Conservation (phyloP, 2,329 filamentous ascomycete genomes). For the Fusarium anthophilum region DNA sequence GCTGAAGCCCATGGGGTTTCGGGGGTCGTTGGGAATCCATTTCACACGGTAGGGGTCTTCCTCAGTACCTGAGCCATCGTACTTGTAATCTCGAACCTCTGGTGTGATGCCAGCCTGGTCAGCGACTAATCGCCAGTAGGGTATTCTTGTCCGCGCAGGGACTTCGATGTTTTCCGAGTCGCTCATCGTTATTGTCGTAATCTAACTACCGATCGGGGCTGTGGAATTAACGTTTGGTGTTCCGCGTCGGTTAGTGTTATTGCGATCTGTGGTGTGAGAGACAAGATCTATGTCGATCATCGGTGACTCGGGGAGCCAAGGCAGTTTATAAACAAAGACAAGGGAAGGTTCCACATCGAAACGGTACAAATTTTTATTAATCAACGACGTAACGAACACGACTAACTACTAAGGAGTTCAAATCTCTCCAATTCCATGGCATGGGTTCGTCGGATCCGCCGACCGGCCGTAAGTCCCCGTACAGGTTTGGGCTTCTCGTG, state of each 20-base stretch:
- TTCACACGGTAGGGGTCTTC: constrained; percentile 30
- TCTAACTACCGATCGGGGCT: neutral
- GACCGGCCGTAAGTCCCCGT: constrained; percentile 6
- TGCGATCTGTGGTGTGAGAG: neutral
- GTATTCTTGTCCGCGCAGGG: constrained; percentile 26
- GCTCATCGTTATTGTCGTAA: constrained; percentile 15
- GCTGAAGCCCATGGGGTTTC: constrained; percentile 30
- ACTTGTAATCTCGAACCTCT: constrained; percentile 30
- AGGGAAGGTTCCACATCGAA: neutral
- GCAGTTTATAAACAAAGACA: constrained; percentile 14
- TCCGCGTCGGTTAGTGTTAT: neutral
- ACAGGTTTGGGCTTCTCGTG: constrained; percentile 13
- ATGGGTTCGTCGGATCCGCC: constrained; percentile 19
- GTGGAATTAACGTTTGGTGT: neutral
- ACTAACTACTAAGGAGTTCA: neutral
- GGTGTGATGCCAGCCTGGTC: constrained; percentile 32
- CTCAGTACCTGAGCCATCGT: constrained; percentile 31
- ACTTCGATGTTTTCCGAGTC: constrained; percentile 25
- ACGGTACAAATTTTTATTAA: constrained; percentile 4
- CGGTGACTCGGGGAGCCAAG: constrained; percentile 4
- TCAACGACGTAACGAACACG: constrained; percentile 7
- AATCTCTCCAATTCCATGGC: constrained; percentile 19
- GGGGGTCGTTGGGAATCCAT: constrained; percentile 34
- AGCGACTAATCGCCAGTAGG: constrained; percentile 31
- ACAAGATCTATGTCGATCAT: constrained; percentile 6